Evolutionary conservation across 2,329 filamentous ascomycete species (phyloP).

Genomic region (Aspergillus fumigatus): DNA sequence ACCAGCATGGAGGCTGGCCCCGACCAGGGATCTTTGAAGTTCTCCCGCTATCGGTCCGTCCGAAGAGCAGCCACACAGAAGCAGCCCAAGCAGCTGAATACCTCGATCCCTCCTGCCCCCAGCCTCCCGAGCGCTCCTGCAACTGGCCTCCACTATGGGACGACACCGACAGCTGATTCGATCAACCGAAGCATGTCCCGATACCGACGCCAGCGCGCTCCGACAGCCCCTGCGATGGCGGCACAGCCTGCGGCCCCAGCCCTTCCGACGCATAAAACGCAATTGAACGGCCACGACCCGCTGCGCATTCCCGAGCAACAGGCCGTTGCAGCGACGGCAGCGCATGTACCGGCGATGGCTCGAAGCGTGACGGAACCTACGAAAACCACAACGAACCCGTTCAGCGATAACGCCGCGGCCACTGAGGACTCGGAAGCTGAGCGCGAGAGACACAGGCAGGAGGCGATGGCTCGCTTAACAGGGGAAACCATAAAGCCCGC

Average conservation of each 20-base stretch:
- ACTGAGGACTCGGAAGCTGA: slow-evolving; percentile 11
- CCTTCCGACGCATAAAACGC: slow-evolving; percentile 5
- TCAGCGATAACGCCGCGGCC: neutral
- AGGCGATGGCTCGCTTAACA: slow-evolving; percentile 33
- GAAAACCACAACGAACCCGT: neutral
- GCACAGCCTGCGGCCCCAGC: slow-evolving; percentile 7
- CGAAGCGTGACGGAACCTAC: neutral
- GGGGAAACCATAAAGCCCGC: slow-evolving; percentile 16
- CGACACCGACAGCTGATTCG: slow-evolving; percentile 6
- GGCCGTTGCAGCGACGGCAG: neutral
- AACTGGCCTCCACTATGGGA: slow-evolving; percentile 6
- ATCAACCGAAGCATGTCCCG: slow-evolving; percentile 33
- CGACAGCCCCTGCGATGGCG: slow-evolving; percentile 11
- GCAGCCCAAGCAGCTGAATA: slow-evolving; percentile 24
- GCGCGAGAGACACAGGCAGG: slow-evolving; percentile 25
- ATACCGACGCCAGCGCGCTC: slow-evolving; percentile 26
- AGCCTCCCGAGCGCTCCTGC: slow-evolving; percentile 15
- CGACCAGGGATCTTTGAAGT: slow-evolving; percentile 36
- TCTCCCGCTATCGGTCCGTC: slow-evolving; percentile 57
- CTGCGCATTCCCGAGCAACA: neutral
- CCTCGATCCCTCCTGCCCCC: slow-evolving; percentile 8
- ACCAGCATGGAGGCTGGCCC: slow-evolving; percentile 7
- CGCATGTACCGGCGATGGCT: neutral
- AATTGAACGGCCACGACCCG: neutral
- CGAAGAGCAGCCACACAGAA: slow-evolving; percentile 41